These are phyloP conservation scores for Fusarium sulawesiense DNA, from an alignment of 2,329 filamentous ascomycete species.

Conservation along the genomic window DNA sequence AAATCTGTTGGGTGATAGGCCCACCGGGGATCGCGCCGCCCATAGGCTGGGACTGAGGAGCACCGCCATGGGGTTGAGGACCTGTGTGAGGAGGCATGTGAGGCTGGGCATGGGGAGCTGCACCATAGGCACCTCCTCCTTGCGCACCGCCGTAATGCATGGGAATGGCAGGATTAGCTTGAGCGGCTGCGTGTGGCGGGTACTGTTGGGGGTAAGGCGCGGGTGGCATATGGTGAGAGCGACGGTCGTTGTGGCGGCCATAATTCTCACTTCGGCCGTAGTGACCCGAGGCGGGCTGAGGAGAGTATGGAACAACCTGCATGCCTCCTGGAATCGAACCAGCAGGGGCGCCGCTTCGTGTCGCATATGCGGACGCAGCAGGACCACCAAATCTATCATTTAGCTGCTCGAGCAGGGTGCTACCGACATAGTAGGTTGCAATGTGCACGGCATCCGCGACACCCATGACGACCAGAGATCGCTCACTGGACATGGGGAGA, in stretches of 20 bases:
- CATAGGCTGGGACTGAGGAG: constrained; percentile 80
- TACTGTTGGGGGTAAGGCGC: constrained; percentile 79
- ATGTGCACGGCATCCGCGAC: constrained; percentile 99
- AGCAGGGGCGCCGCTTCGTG: constrained; percentile 90
- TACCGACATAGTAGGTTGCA: constrained; percentile 97
- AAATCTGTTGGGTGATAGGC: constrained; percentile 96
- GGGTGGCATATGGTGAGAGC: constrained; percentile 79
- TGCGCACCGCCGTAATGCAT: constrained; percentile 85
- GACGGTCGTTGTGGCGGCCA: constrained; percentile 76
- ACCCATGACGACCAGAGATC: constrained; percentile 96
- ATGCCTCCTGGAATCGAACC: constrained; percentile 96
- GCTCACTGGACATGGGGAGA: constrained; percentile 93
- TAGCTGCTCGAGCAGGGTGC: constrained; percentile 96
- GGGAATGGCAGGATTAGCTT: constrained; percentile 70
- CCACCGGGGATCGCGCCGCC: constrained; percentile 68
- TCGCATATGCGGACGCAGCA: constrained; percentile 96
- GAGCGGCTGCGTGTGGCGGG: constrained; percentile 69
- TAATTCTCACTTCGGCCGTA: constrained; percentile 92
- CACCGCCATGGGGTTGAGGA: constrained; percentile 69
- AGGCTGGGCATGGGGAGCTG: constrained; percentile 80
- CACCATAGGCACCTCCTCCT: constrained; percentile 76
- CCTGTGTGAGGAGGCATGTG: constrained; percentile 71
- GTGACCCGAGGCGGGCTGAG: constrained; percentile 90
- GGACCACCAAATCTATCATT: constrained; percentile 97
- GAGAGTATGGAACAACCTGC: constrained; percentile 98